Conservation (phyloP, 2,329 filamentous ascomycete genomes). For the Xylariomycetidae sp. region DNA sequence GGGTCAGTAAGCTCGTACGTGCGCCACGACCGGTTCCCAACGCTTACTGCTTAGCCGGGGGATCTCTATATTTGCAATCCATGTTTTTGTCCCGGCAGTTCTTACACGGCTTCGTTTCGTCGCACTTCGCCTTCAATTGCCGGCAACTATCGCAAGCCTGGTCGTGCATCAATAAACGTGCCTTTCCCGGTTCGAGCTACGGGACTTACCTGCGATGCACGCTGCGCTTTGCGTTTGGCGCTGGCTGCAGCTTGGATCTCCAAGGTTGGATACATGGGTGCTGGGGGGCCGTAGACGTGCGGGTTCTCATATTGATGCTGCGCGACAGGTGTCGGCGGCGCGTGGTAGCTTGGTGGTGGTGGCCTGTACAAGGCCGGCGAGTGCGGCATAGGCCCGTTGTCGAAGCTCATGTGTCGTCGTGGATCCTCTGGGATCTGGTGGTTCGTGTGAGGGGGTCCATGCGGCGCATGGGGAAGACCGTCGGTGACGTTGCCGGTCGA, state of each 20-base stretch:
- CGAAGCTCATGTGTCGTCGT: conserved; percentile 49
- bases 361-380: conserved; percentile 31
- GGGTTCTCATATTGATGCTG: conserved; percentile 26
- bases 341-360: conserved; percentile 20
- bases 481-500: conserved; percentile 40
- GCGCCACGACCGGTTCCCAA: not conserved
- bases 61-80: conserved; percentile 82
- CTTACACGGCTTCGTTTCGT: conserved; percentile 77
- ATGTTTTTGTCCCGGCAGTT: conserved; percentile 83
- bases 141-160: conserved; percentile 90
- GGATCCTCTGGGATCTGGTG: conserved; percentile 39
- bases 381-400: conserved; percentile 40
- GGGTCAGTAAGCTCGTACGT: conserved; percentile 2
- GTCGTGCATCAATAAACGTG: conserved; percentile 14
- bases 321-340: conserved; percentile 22
- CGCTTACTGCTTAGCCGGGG: conserved; percentile 82
- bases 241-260: conserved; percentile 32
- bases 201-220: conserved; percentile 53
- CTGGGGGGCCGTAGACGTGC: conserved; percentile 33
- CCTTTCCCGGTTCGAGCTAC: conserved; percentile 1
- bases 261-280: conserved; percentile 29
- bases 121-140: conserved; percentile 83
- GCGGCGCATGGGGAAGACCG: conserved; percentile 28
- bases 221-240: conserved; percentile 57
- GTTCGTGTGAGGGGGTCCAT: conserved; percentile 28